Base-by-base conservation (phyloP, 345 rosid species). In the Mallotus nudiflorus region DNA sequence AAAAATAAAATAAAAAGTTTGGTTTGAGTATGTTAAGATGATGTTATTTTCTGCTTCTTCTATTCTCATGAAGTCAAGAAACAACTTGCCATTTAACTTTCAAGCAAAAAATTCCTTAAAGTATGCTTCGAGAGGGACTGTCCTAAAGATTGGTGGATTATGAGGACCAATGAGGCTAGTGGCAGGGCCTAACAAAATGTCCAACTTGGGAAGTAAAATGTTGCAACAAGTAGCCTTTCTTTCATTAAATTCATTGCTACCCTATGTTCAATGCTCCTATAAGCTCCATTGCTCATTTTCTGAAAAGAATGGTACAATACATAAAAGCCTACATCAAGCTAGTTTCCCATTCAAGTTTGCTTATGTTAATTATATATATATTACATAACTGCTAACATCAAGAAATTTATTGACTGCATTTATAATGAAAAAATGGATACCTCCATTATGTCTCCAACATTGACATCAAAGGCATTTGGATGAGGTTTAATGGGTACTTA, bases 261-360 rank as follows among this genome's bases (percentile, higher is more conserved):
- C 63, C 75, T 70, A 45, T 76, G 80, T 42, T 76, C 72, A 28
- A 66, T 51, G 71, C 80, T 76, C 24, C 55, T 40, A 8, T 76
- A 76, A 29, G 66, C 55, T 1, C 80, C 75, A 60, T 76, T 76
- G 67, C 80, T 76, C 8, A 76, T n/a, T 9, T 70, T 70, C 80
- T 76, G 80, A 33, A 33, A 6, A 33, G 6, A 33, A 33, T 2
- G 37, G n/a, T n/a, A n/a, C n/a, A n/a, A n/a, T n/a, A n/a, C n/a
- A n/a, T n/a, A 33, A 33, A 33, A 33, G 6, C 37, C 6, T 33
- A 33, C 6, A 6, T 33, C 6, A 33, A 33, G 37, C 37, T 33
- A 33, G 37, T 33, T 33, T 33, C 37, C 6, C 37, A 33, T 33
- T 33, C 6, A 33, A 33, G 37, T 33, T 33, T 33, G 37, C 6